Percentiles rank a stretch among this genome's conserved stretches.
These are phyloP conservation scores for Apophysomyces sp. DNA, from an alignment of 371 early-diverging fungal genomes.

Conservation along the genomic window DNA sequence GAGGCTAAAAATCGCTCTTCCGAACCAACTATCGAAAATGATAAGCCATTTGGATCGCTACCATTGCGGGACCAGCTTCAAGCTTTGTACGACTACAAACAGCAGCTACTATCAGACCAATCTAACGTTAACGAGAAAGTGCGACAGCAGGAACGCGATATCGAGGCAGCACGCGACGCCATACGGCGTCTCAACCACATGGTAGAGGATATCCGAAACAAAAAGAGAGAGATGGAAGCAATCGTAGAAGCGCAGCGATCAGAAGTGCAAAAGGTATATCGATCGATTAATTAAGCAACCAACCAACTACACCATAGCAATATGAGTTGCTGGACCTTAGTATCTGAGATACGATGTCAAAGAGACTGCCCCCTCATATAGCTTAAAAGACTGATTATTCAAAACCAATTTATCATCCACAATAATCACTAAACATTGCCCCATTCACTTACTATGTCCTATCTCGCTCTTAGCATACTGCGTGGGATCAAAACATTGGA, in stretches of 20 bases:
- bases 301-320: neutral
- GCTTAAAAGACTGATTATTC: too few species aligned
- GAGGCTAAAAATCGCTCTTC: slow-evolving; percentile 9
- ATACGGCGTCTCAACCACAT: slow-evolving; percentile 8
- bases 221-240: slow-evolving; percentile 19
- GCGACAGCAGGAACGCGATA: slow-evolving; percentile 18
- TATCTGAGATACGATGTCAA: too few species aligned
- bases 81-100: slow-evolving; percentile 22
- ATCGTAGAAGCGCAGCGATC: slow-evolving; percentile 11
- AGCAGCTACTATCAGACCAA: slow-evolving; percentile 15
- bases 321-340: neutral
- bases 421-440: too few species aligned
- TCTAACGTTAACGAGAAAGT: slow-evolving; percentile 11
- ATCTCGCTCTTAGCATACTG: too few species aligned
- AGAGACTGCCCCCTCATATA: too few species aligned
- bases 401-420: too few species aligned
- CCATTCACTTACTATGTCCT: too few species aligned
- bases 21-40: neutral
- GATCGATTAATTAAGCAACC: neutral
- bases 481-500: too few species aligned
- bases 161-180: slow-evolving; percentile 16
- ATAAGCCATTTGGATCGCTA: slow-evolving; percentile 4
- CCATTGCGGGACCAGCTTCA: slow-evolving; percentile 14
- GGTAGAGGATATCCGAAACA: slow-evolving; percentile 14
- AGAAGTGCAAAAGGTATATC: slow-evolving; percentile 6